phyloP scores from a whole-genome alignment of 345 rosid species.

The Trapa incisa region DNA sequence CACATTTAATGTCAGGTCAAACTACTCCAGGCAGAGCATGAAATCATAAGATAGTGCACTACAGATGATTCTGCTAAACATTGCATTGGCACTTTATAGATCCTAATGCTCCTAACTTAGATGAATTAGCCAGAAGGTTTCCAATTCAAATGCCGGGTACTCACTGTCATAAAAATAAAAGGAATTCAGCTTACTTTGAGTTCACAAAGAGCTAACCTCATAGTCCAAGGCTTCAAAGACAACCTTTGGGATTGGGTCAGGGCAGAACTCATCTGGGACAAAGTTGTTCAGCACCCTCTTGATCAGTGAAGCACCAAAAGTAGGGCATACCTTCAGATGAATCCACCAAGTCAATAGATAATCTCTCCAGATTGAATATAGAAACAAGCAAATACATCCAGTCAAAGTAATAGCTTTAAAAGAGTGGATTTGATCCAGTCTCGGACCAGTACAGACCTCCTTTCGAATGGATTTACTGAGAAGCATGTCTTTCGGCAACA shows the following conservation, averaged over 20 bases:
- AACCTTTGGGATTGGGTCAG: conserved; percentile 69
- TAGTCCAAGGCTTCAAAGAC: conserved; percentile 67
- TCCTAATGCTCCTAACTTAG: too few species aligned
- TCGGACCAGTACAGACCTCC: conserved; percentile 39
- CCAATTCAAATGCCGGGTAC: neutral
- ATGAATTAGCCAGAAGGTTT: neutral
- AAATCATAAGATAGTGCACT: neutral
- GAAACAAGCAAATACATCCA: neutral
- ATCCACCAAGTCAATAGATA: conserved; percentile 5
- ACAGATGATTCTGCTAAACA: neutral
- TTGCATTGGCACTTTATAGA: too few species aligned
- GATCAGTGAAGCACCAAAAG: conserved; percentile 64
- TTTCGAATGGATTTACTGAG: conserved; percentile 49
- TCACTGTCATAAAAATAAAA: neutral
- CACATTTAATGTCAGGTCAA: neutral
- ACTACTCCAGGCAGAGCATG: neutral
- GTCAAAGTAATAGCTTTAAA: neutral
- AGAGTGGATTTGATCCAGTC: neutral
- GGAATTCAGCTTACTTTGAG: neutral
- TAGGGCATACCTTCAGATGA: conserved; percentile 65
- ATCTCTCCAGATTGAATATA: neutral
- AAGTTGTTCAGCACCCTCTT: conserved; percentile 61
- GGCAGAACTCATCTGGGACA: conserved; percentile 79
- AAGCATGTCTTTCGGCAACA: conserved; percentile 96
- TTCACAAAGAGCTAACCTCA: conserved; percentile 39